A percentile compares a stretch with the other conserved stretches of the same genome.
Evolutionary conservation across 2,329 filamentous ascomycete species (phyloP).

Genomic region (Calonectria leucothoes): DNA sequence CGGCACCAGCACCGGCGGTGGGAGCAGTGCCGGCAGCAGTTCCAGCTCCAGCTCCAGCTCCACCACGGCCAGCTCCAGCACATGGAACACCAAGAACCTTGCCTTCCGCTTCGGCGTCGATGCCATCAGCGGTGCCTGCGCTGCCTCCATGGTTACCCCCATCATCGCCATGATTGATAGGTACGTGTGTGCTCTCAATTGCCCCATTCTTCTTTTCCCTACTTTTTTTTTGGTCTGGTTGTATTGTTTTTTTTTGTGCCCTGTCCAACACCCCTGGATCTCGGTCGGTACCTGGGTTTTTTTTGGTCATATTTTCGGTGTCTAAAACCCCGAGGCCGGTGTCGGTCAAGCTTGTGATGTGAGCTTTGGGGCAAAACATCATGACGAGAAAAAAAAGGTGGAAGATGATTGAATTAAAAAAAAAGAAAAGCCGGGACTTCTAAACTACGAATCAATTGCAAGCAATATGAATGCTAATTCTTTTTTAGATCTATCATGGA

Average conservation of each 20-base stretch:
- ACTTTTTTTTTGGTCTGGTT: constrained; percentile 6
- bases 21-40: constrained; percentile 14
- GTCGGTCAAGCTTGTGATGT: not conserved
- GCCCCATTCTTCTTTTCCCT: not conserved
- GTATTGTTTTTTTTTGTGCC: not conserved
- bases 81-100: constrained; percentile 83
- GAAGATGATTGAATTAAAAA: not conserved
- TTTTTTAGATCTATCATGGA: constrained; percentile 78
- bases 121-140: constrained; percentile 74
- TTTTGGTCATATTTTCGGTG: not conserved
- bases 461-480: constrained; percentile 8
- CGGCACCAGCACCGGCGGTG: not conserved
- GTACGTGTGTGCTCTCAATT: constrained; percentile 54
- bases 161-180: constrained; percentile 90
- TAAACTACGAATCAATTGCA: not conserved
- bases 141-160: constrained; percentile 82
- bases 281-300: not conserved
- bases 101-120: constrained; percentile 76
- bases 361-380: not conserved
- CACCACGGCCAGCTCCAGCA: not conserved
- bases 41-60: constrained; percentile 11
- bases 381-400: not conserved
- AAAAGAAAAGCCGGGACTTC: not conserved
- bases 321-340: constrained; percentile 13
- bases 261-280: not conserved